phyloP scores from a whole-genome alignment of 306 rosid species.

The Trichosanthes cucumerina region DNA sequence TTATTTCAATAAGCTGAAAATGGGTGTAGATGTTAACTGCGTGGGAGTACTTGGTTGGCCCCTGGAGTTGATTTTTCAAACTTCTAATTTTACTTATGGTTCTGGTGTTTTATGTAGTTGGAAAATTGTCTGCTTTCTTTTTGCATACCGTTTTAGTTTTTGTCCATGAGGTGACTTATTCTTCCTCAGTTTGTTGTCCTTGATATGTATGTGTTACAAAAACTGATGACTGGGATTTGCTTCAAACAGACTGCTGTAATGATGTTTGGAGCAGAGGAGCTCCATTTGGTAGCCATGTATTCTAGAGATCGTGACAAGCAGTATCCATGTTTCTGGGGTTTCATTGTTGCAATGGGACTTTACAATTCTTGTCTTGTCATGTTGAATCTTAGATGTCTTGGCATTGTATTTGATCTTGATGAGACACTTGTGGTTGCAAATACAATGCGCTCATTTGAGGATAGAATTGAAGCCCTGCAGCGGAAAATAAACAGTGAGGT shows the following conservation, averaged over 20 bases:
- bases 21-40: background rate
- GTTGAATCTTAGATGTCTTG: constrained; percentile 96
- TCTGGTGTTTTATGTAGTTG: background rate
- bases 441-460: constrained; percentile 98
- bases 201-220: constrained; percentile 7
- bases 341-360: constrained; percentile 60
- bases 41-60: background rate
- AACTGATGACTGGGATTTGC: constrained; percentile 7
- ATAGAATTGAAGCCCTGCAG: constrained; percentile 87
- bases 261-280: constrained; percentile 61
- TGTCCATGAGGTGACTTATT: background rate
- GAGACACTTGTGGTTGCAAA: constrained; percentile 97
- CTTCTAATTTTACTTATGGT: background rate
- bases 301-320: constrained; percentile 50
- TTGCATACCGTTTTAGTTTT: background rate
- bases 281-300: constrained; percentile 92
- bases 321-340: constrained; percentile 87
- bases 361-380: constrained; percentile 78
- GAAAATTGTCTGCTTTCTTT: background rate
- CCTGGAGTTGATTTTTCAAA: background rate
- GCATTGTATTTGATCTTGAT: constrained; percentile 96
- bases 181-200: background rate
- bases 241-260: constrained; percentile 82
- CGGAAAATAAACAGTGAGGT: constrained; percentile 70
- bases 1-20: background rate